Evolutionary conservation across 306 rosid genomes (phyloP).

Genomic region (Cucumis melo): DNA sequence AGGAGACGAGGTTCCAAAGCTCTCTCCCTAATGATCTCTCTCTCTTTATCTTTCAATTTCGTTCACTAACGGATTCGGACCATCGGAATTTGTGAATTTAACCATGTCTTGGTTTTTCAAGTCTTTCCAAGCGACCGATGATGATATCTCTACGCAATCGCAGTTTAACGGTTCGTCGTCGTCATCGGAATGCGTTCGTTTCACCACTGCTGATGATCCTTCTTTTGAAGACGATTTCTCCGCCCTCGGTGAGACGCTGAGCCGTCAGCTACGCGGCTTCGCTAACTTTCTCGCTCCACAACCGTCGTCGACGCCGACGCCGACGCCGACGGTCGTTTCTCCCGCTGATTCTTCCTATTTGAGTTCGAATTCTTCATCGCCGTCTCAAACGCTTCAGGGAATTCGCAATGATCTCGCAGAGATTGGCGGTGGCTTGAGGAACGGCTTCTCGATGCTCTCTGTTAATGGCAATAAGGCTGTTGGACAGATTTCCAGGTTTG

Average conservation of each 20-base stretch:
- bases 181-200: not conserved
- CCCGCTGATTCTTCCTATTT: constrained; percentile 10
- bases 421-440: constrained; percentile 69
- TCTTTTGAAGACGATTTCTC: constrained; percentile 44
- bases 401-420: constrained; percentile 82
- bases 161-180: constrained; percentile 14
- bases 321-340: constrained; percentile 15
- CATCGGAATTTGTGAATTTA: not conserved
- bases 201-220: constrained; percentile 22
- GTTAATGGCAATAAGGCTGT: constrained; percentile 49
- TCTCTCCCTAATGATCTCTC: not conserved
- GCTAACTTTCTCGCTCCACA: constrained; percentile 84
- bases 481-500: constrained; percentile 59
- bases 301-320: constrained; percentile 25
- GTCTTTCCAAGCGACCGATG: constrained; percentile 27
- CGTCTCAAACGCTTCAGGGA: constrained; percentile 39
- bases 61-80: not conserved
- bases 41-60: not conserved
- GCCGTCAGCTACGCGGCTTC: constrained; percentile 60
- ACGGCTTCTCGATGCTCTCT: constrained; percentile 60
- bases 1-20: not conserved
- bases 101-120: constrained; percentile 81
- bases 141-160: not conserved
- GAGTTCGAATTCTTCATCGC: not conserved
- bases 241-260: constrained; percentile 27